phyloP scores from a whole-genome alignment of 2,329 filamentous ascomycete species.

The Penicillium sp. region DNA sequence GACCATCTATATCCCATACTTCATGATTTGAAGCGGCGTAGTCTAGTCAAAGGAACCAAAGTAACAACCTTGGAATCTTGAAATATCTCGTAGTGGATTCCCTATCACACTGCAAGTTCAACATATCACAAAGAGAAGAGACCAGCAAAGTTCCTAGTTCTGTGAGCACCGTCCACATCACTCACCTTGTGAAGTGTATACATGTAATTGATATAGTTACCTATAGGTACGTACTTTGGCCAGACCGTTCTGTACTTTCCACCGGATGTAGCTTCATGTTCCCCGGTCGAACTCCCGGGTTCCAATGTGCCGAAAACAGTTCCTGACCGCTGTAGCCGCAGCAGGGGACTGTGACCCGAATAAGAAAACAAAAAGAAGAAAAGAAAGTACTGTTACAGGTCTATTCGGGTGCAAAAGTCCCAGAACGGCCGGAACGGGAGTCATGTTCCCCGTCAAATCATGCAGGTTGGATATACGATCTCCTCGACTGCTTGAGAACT shows the following conservation, averaged over 20 bases:
- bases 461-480: background rate
- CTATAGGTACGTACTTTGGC: background rate
- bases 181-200: background rate
- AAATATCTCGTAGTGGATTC: background rate
- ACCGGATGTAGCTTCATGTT: background rate
- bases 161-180: background rate
- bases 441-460: background rate
- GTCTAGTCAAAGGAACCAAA: no score
- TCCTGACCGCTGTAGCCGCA: background rate
- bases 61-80: background rate
- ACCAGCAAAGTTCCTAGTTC: no score
- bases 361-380: background rate
- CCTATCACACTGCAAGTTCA: background rate
- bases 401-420: background rate
- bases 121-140: background rate
- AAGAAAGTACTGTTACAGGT: background rate
- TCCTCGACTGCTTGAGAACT: background rate
- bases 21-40: background rate
- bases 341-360: background rate
- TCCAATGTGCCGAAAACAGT: background rate
- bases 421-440: background rate
- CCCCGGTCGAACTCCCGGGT: background rate
- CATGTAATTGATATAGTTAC: background rate
- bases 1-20: background rate
- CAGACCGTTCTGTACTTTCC: background rate